Percentiles rank a stretch among this genome's conserved stretches.
These are phyloP conservation scores for Borovskyia barvae DNA, from an alignment of 208 protist species.

Conservation along the genomic window DNA sequence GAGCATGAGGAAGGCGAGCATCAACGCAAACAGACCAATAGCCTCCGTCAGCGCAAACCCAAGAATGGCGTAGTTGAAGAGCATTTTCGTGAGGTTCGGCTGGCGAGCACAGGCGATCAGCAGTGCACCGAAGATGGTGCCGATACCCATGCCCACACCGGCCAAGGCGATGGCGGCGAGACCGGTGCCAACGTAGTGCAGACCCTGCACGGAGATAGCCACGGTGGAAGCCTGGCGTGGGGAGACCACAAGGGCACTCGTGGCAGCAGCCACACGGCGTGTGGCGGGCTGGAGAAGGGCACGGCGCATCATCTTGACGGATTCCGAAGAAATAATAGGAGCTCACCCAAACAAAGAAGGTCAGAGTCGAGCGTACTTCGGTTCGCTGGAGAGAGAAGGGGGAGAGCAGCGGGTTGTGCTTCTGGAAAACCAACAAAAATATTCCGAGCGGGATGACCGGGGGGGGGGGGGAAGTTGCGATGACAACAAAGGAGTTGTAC, in stretches of 20 bases:
- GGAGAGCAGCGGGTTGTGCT: no score
- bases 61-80: slow-evolving; percentile 93
- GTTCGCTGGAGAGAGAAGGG: no score
- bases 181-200: slow-evolving; percentile 91
- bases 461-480: no score
- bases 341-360: no score
- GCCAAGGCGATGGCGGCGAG: slow-evolving; percentile 89
- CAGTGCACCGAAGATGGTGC: slow-evolving; percentile 86
- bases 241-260: slow-evolving; percentile 39
- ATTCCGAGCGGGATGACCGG: no score
- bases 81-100: slow-evolving; percentile 90
- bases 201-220: slow-evolving; percentile 86
- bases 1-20: slow-evolving; percentile 93
- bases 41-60: slow-evolving; percentile 92
- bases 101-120: slow-evolving; percentile 87
- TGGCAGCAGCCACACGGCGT: slow-evolving; percentile 39
- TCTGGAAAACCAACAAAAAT: no score
- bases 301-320: slow-evolving; percentile 80
- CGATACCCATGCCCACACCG: slow-evolving; percentile 90
- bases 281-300: slow-evolving; percentile 41
- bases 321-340: no score
- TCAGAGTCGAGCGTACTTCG: no score
- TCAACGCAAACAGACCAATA: slow-evolving; percentile 90
- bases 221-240: slow-evolving; percentile 81
- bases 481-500: no score